phyloP scores from a whole-genome alignment of 129 eudicot species.

The Solidago caesia region DNA sequence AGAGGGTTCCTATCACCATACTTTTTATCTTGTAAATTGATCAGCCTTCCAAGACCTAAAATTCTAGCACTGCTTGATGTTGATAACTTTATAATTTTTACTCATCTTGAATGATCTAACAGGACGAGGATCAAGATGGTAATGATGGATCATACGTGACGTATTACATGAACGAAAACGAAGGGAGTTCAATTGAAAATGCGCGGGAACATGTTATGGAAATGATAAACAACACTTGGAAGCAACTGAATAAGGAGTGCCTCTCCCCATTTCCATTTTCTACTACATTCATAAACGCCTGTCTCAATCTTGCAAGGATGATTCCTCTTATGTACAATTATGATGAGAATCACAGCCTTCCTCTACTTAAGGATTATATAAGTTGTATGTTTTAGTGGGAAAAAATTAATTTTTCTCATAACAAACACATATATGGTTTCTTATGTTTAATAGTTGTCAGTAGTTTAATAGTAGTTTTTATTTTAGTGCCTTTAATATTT shows the following conservation, averaged over 20 bases:
- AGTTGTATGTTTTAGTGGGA: slow-evolving; percentile 27
- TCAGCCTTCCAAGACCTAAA: no score
- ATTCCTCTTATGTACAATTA: slow-evolving; percentile 55
- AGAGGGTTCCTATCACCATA: no score
- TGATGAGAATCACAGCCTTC: slow-evolving; percentile 53
- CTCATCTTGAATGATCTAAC: neutral
- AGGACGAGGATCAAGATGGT: slow-evolving; percentile 67
- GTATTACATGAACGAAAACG: slow-evolving; percentile 50
- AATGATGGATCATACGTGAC: slow-evolving; percentile 58
- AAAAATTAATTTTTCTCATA: neutral
- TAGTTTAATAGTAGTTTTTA: neutral
- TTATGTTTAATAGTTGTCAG: neutral
- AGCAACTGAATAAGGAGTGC: slow-evolving; percentile 44
- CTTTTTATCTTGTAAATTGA: no score
- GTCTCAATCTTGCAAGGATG: slow-evolving; percentile 57
- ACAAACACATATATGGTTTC: neutral
- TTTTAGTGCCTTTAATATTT: no score
- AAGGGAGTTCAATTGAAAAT: slow-evolving; percentile 29
- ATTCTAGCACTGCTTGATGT: no score
- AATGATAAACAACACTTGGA: slow-evolving; percentile 54
- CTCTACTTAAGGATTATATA: slow-evolving; percentile 39
- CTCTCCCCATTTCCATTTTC: slow-evolving; percentile 33
- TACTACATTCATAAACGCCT: slow-evolving; percentile 37
- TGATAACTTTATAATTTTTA: neutral
- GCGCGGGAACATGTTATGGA: slow-evolving; percentile 39